These are phyloP conservation scores for Diaporthe ilicicola DNA, from an alignment of 2,329 filamentous ascomycete genomes.

Conservation along the genomic window DNA sequence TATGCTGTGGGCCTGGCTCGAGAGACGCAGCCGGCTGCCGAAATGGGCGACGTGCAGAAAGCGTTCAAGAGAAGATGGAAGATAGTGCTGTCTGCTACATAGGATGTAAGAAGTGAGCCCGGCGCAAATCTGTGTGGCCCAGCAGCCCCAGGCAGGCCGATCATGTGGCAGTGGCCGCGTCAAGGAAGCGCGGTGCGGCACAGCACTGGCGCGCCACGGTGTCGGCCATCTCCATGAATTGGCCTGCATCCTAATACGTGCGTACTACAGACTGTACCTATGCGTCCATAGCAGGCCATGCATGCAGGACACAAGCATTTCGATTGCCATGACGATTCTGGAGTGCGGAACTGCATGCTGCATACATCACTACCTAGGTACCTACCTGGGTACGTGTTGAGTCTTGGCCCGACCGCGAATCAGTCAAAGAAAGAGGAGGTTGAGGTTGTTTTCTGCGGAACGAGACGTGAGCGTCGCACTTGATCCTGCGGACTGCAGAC, in stretches of 20 bases:
- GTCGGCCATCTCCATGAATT: not conserved
- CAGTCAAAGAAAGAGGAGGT: conserved; percentile 20
- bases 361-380: too few relatives aligned
- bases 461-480: not conserved
- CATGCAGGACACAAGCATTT: not conserved
- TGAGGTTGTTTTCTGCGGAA: not conserved
- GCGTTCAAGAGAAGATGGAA: not conserved
- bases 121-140: too few relatives aligned
- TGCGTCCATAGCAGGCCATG: not conserved
- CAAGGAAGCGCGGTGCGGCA: conserved; percentile 22
- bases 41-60: conserved; percentile 13
- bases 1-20: conserved; percentile 7
- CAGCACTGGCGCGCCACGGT: conserved; percentile 25
- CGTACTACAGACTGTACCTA: too few relatives aligned
- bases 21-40: conserved; percentile 22
- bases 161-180: not conserved
- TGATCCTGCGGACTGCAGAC: not conserved
- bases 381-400: too few relatives aligned
- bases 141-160: not conserved
- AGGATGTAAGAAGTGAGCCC: not conserved
- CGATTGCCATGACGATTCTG: conserved; percentile 1
- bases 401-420: not conserved
- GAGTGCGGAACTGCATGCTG: not conserved
- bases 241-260: not conserved
- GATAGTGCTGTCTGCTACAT: not conserved